These are phyloP conservation scores for Alternaria incomplexa DNA, from an alignment of 2,329 filamentous ascomycete species.

Conservation along the genomic window DNA sequence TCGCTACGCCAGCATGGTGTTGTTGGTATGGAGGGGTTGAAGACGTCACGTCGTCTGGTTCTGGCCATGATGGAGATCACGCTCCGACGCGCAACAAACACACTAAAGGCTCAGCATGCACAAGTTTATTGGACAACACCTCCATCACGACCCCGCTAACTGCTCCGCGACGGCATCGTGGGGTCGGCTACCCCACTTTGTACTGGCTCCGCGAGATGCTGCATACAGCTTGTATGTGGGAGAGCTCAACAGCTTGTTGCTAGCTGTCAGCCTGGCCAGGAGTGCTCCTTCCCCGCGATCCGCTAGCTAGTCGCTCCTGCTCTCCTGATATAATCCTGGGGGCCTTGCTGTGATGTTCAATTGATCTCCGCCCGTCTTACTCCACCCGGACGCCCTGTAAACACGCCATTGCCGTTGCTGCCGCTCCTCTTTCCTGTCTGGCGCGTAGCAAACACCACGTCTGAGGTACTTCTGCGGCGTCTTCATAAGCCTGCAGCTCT, in stretches of 20 bases:
- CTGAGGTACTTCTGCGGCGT: slow-evolving; percentile 1
- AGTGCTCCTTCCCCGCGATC: slow-evolving; percentile 7
- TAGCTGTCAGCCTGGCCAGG: slow-evolving; percentile 17
- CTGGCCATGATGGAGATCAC: slow-evolving; percentile 15
- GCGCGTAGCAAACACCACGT: neutral
- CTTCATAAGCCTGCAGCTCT: slow-evolving; percentile 8
- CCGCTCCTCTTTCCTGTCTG: neutral
- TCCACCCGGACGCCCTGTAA: neutral
- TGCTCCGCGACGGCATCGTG: slow-evolving; percentile 13
- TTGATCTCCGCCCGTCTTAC: neutral
- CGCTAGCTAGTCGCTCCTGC: slow-evolving; percentile 1
- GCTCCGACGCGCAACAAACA: slow-evolving; percentile 14
- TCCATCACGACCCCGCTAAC: slow-evolving; percentile 13
- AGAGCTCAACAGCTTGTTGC: slow-evolving; percentile 30
- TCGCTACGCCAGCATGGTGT: neutral
- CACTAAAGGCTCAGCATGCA: slow-evolving; percentile 18
- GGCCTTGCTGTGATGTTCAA: neutral
- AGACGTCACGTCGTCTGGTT: slow-evolving; percentile 19
- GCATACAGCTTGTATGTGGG: slow-evolving; percentile 30
- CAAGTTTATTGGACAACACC: slow-evolving; percentile 20
- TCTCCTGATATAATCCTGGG: slow-evolving; percentile 10
- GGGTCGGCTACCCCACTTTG: slow-evolving; percentile 34
- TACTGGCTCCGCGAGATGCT: slow-evolving; percentile 15
- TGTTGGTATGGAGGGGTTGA: slow-evolving; percentile 7
- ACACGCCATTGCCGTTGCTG: slow-evolving; percentile 4